A percentile compares a stretch with the other conserved stretches of the same genome.
phyloP scores from a whole-genome alignment of 305 asterid genomes.

The Rubia tinctorum region DNA sequence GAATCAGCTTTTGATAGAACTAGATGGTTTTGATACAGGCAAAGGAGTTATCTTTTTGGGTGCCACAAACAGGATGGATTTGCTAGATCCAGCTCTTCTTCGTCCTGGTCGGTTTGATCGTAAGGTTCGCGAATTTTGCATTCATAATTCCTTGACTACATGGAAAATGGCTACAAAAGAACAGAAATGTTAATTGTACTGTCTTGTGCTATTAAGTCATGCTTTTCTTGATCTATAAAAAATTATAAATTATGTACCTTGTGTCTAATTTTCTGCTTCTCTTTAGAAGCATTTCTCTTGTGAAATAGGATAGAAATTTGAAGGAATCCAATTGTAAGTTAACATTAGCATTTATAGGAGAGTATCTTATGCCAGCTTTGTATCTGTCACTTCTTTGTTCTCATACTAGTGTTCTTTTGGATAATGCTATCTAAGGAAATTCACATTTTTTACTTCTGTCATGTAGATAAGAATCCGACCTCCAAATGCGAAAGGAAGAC shows the following conservation, averaged over 20 bases:
- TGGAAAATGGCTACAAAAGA: not conserved
- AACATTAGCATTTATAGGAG: slow-evolving; percentile 2
- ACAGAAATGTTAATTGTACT: not conserved
- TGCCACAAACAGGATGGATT: slow-evolving; percentile 94
- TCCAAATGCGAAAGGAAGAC: slow-evolving; percentile 95
- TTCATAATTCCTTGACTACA: not conserved
- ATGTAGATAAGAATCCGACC: slow-evolving; percentile 84
- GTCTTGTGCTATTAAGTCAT: not conserved
- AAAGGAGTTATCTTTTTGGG: slow-evolving; percentile 98
- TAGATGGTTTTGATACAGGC: slow-evolving; percentile 98
- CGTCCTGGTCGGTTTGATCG: slow-evolving; percentile 99
- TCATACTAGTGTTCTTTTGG: not conserved
- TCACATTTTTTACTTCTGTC: slow-evolving; percentile 12
- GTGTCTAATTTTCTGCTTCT: not conserved
- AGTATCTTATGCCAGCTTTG: not conserved
- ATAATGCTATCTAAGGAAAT: slow-evolving; percentile 3
- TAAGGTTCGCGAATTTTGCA: slow-evolving; percentile 51
- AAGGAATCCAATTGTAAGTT: slow-evolving; percentile 1
- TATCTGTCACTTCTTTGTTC: not conserved
- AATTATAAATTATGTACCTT: not conserved
- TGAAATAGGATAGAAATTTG: not conserved
- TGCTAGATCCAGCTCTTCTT: slow-evolving; percentile 97
- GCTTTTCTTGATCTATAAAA: not conserved
- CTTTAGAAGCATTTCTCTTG: not conserved
- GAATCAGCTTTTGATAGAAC: slow-evolving; percentile 95